Evolutionary conservation across 2,329 filamentous ascomycete species (phyloP).

Genomic region (Fusarium longipes): DNA sequence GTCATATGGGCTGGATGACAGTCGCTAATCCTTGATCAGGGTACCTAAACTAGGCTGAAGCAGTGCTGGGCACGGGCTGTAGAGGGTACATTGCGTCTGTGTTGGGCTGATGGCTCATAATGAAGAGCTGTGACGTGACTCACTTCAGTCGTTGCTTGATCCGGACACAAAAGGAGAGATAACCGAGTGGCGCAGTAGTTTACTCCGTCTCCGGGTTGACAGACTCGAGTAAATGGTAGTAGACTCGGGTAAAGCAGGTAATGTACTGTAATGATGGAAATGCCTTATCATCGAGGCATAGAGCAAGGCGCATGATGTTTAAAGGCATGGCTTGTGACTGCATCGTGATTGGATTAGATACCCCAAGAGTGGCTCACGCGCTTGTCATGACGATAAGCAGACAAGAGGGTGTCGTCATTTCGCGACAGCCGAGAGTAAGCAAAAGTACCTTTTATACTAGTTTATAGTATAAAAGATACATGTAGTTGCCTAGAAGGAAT

Average conservation of each 20-base stretch:
- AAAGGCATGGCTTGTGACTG: neutral
- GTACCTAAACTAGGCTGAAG: slow-evolving; percentile 19
- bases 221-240: too few relatives aligned
- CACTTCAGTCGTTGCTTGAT: slow-evolving; percentile 23
- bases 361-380: neutral
- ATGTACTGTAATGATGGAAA: too few relatives aligned
- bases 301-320: slow-evolving; percentile 36
- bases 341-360: neutral
- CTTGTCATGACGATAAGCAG: neutral
- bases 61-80: slow-evolving; percentile 2
- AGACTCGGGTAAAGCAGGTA: too few relatives aligned
- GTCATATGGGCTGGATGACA: slow-evolving; percentile 41
- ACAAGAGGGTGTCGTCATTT: slow-evolving; percentile 41
- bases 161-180: slow-evolving; percentile 24
- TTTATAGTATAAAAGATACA: slow-evolving; percentile 7
- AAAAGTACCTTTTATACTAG: neutral
- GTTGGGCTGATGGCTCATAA: slow-evolving; percentile 9
- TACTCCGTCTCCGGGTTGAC: neutral
- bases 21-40: slow-evolving; percentile 1
- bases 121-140: slow-evolving; percentile 31
- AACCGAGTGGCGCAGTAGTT: slow-evolving; percentile 32
- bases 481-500: slow-evolving; percentile 22
- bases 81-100: neutral
- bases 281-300: slow-evolving; percentile 37
- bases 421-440: neutral